Conservation (phyloP, 192 early-diverging fungal species). For the Coemansia sp. region DNA sequence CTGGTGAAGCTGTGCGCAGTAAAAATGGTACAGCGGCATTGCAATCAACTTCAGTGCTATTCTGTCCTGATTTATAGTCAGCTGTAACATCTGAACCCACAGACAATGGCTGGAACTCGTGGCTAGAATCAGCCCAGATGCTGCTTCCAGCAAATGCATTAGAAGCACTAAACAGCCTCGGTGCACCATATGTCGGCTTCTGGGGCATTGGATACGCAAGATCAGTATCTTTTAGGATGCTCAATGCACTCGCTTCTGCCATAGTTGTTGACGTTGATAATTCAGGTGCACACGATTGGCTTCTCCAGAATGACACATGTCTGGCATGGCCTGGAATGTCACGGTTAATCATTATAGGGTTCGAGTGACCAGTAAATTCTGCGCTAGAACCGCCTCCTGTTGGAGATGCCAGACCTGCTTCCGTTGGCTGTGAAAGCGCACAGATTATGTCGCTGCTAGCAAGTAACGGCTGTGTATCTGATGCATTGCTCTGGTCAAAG, state of each 20-base stretch:
- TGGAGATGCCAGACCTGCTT: neutral
- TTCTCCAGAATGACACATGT: conserved; percentile 1
- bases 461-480: neutral
- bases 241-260: conserved; percentile 51
- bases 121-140: neutral
- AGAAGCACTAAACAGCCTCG: neutral
- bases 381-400: neutral
- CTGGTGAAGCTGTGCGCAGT: conserved; percentile 31
- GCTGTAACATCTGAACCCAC: neutral
- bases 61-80: conserved; percentile 20
- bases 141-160: neutral
- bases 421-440: neutral
- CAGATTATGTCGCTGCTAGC: neutral
- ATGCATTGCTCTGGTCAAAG: neutral
- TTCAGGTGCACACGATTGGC: neutral
- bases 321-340: neutral
- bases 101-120: neutral
- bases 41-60: conserved; percentile 9
- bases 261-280: conserved; percentile 32
- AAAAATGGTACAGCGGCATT: conserved; percentile 16
- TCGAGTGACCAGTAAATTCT: neutral
- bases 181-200: conserved; percentile 1
- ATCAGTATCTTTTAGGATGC: conserved; percentile 53
- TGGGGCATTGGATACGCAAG: conserved; percentile 49
- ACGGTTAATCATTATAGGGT: neutral